These are phyloP conservation scores for Ambrosiella beaveri DNA, from an alignment of 2,329 filamentous ascomycete genomes.

Conservation along the genomic window DNA sequence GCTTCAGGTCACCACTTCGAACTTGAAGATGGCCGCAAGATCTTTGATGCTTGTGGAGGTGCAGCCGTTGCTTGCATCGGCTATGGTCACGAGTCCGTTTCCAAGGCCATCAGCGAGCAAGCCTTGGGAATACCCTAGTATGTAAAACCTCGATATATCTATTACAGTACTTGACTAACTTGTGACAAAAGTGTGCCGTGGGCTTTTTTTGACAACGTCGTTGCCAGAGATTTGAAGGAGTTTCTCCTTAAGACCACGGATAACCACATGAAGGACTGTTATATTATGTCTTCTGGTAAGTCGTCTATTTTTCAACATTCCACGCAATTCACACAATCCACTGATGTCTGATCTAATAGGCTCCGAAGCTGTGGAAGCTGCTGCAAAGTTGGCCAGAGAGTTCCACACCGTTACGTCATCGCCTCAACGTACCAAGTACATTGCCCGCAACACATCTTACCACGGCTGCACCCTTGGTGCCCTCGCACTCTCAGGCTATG, in stretches of 20 bases:
- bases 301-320: background rate
- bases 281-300: slow-evolving; percentile 22
- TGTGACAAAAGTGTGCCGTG: slow-evolving; percentile 7
- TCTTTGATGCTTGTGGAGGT: slow-evolving; percentile 59
- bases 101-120: slow-evolving; percentile 41
- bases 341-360: slow-evolving; percentile 21
- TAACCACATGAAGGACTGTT: slow-evolving; percentile 21
- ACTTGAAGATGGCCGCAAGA: slow-evolving; percentile 26
- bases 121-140: slow-evolving; percentile 13
- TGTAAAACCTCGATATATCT: background rate
- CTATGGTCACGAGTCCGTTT: slow-evolving; percentile 44
- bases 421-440: slow-evolving; percentile 22
- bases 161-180: background rate
- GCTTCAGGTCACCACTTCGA: slow-evolving; percentile 16
- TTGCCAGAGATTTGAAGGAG: slow-evolving; percentile 1
- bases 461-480: slow-evolving; percentile 42
- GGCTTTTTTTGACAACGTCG: slow-evolving; percentile 8
- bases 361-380: slow-evolving; percentile 34
- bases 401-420: slow-evolving; percentile 27
- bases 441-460: slow-evolving; percentile 27
- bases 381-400: slow-evolving; percentile 31
- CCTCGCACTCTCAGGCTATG: slow-evolving; percentile 46
- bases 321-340: background rate
- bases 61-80: slow-evolving; percentile 58
- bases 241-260: slow-evolving; percentile 19